Evolutionary conservation across 768 basidiomycete species (phyloP).

Genomic region (Xerocomus potaroensis): DNA sequence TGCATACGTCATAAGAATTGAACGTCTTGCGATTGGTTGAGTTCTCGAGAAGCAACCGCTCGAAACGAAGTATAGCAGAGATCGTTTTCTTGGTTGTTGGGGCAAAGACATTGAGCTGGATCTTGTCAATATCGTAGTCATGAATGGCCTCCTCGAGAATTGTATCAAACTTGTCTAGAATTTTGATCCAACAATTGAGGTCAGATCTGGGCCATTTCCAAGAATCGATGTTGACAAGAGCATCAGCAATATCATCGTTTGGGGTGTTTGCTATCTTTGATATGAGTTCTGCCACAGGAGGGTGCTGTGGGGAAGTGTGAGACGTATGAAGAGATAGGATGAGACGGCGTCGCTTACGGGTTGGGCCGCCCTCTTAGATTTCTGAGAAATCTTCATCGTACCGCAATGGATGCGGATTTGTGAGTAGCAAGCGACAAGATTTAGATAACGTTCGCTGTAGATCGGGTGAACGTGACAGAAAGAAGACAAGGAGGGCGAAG

Average conservation of each 20-base stretch:
- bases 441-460: background rate
- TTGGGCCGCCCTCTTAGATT: constrained; percentile 75
- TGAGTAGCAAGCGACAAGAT: constrained; percentile 9
- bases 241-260: constrained; percentile 65
- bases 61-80: constrained; percentile 82
- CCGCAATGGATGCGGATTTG: constrained; percentile 45
- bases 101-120: constrained; percentile 78
- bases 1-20: constrained; percentile 90
- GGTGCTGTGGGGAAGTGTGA: constrained; percentile 46
- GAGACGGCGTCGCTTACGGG: constrained; percentile 51
- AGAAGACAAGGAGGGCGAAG: constrained; percentile 10
- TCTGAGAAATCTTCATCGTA: constrained; percentile 84
- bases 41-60: constrained; percentile 89
- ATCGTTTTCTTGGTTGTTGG: constrained; percentile 69
- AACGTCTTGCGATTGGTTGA: constrained; percentile 97
- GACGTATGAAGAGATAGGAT: constrained; percentile 4
- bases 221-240: constrained; percentile 62
- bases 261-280: constrained; percentile 59
- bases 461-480: constrained; percentile 7
- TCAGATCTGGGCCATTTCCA: constrained; percentile 98
- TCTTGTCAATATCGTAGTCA: constrained; percentile 81
- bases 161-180: constrained; percentile 92
- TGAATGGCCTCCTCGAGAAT: constrained; percentile 79
- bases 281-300: constrained; percentile 80
- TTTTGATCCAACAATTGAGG: constrained; percentile 93